Evolutionary conservation across 2,329 filamentous ascomycete species (phyloP), one percentile per base, ranked within the genome.

Genomic region (Xylariaceae sp.): DNA sequence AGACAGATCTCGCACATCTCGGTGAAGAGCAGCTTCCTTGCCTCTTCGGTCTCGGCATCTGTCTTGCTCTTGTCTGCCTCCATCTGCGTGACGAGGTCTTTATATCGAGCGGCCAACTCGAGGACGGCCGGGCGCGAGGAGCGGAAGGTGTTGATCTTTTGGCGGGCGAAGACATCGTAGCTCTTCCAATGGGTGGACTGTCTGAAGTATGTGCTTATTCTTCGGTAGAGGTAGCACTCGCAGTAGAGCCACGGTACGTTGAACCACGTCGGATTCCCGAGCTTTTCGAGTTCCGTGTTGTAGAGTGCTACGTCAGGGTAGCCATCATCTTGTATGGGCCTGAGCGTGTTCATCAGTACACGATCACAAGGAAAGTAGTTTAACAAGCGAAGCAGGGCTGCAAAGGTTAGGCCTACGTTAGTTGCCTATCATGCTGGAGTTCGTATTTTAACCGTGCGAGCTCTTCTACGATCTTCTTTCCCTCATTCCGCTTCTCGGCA

Each of bases 1-100:
- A 97, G 76, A 59, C 89, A 96, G 52, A 96, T 92, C 69, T 96
- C 88, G 63, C 83, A 89, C 84, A 97, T 94, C 60, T 97, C 90
- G 16, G 73, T 73, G 66, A 97, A 97, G 17, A 96, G 68, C 0
- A 89, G 64, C 57, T 79, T 78, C 59, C 94, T 85, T 0, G 85
- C 81, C 40, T 83, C 76, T 19, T 78, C 74, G 34, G 79, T 41
- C 26, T 56, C 54, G 57, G 49, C 80, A 23, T 67, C 65, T 3
- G 69, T 68, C 29, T 71, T 66, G 34, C 69, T 65, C 50, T 75
- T 73, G 39, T 70, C 60, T 6, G 64, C 60, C 29, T 75, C 70
- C 24, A 92, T 69, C 59, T 89, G 76, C 26, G 70, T 67, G 31
- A 87, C 72, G 3, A 96, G 69, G 38, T 88, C 76, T 51, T 77